Percentiles rank a stretch among this genome's conserved stretches.
These are phyloP conservation scores for Bipolaris victoriae DNA, from an alignment of 2,329 filamentous ascomycete genomes.

Conservation along the genomic window DNA sequence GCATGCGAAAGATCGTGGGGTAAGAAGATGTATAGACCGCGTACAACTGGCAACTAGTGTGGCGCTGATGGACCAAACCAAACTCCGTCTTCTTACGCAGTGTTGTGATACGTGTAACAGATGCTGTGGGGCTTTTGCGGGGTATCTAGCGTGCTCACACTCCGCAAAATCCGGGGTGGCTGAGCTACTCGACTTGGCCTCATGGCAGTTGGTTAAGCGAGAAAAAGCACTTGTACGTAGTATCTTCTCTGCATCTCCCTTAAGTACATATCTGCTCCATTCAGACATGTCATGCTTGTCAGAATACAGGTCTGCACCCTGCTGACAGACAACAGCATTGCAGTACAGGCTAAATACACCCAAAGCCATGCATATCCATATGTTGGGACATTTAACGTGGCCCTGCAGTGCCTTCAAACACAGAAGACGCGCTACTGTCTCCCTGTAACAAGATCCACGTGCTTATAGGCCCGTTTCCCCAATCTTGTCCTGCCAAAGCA, in stretches of 20 bases:
- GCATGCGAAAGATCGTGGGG: neutral
- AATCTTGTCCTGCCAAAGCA: slow-evolving; percentile 11
- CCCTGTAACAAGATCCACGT: slow-evolving; percentile 4
- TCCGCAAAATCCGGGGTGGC: slow-evolving; percentile 1
- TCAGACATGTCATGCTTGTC: neutral
- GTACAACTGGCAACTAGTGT: neutral
- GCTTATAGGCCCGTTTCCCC: slow-evolving; percentile 13
- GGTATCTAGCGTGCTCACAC: neutral
- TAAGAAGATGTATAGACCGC: neutral
- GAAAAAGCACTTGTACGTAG: neutral
- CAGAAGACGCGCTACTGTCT: neutral
- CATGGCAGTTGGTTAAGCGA: neutral
- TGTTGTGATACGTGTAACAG: neutral
- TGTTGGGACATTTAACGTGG: neutral
- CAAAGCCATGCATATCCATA: slow-evolving; percentile 2
- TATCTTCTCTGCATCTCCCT: neutral
- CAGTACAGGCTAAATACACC: slow-evolving; percentile 3
- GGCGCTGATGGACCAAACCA: neutral
- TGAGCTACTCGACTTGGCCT: neutral
- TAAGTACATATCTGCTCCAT: neutral
- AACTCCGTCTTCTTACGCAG: neutral
- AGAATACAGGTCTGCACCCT: neutral
- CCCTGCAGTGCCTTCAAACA: slow-evolving; percentile 7
- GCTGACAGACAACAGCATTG: neutral
- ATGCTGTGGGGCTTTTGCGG: slow-evolving; percentile 1